Conservation (phyloP, 1,284 basidiomycete species). For the Garcileccinum viscosum region DNA sequence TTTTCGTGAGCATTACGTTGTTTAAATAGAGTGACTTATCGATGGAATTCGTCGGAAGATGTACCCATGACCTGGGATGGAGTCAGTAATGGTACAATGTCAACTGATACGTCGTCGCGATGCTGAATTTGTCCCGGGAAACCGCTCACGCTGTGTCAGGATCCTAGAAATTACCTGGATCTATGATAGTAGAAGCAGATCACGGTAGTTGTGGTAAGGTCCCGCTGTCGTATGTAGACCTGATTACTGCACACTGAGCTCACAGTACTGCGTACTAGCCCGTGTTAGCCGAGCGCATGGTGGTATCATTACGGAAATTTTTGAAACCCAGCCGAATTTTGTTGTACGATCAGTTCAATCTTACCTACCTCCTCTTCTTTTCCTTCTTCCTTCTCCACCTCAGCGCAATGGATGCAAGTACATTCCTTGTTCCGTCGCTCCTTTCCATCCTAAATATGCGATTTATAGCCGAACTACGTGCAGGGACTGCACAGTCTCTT, state of each 20-base stretch:
- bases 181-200: too few species aligned
- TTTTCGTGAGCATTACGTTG: neutral
- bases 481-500: constrained; percentile 86
- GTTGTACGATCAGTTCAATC: constrained; percentile 30
- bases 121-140: constrained; percentile 13
- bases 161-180: too few species aligned
- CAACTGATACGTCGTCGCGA: constrained; percentile 4
- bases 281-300: neutral
- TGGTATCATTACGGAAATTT: constrained; percentile 25
- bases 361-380: constrained; percentile 25
- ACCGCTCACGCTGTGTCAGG: constrained; percentile 8
- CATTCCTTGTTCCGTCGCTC: neutral
- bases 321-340: constrained; percentile 45
- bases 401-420: constrained; percentile 38
- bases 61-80: constrained; percentile 4
- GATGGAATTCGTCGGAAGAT: neutral
- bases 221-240: too few species aligned
- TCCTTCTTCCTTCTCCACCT: constrained; percentile 15
- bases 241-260: too few species aligned
- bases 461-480: constrained; percentile 65
- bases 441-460: constrained; percentile 5
- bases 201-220: too few species aligned
- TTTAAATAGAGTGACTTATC: neutral
- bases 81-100: neutral
- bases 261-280: too few species aligned